Evolutionary conservation across 306 rosid species (phyloP).

Genomic region (Malus sylvestris): DNA sequence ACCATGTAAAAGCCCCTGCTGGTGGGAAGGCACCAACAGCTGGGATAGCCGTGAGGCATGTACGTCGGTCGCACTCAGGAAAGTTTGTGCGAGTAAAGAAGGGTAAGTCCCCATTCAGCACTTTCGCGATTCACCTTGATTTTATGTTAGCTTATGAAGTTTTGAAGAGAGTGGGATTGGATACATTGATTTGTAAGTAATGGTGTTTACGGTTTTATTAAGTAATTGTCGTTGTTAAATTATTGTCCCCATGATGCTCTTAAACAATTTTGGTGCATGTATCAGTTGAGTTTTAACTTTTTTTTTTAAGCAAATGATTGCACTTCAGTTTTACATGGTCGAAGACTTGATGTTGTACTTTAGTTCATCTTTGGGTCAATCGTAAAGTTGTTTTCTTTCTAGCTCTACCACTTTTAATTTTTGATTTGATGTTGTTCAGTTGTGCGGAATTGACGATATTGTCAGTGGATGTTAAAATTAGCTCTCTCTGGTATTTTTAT

Average conservation of each 20-base stretch:
- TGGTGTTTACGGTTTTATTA: neutral
- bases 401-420: neutral
- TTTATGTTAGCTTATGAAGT: neutral
- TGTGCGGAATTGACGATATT: neutral
- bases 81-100: constrained; percentile 74
- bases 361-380: neutral
- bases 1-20: constrained; percentile 68
- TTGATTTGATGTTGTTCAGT: neutral
- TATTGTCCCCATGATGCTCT: neutral
- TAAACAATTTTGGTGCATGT: neutral
- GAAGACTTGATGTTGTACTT: neutral
- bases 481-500: neutral
- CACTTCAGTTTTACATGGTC: neutral
- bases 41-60: constrained; percentile 74
- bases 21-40: constrained; percentile 74
- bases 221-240: neutral
- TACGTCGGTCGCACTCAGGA: constrained; percentile 80
- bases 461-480: neutral
- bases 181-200: neutral
- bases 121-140: neutral
- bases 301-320: neutral
- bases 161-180: neutral
- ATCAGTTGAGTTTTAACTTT: neutral
- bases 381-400: neutral
- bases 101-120: constrained; percentile 40